phyloP scores from a whole-genome alignment of 192 early-diverging fungal genomes.

The Coemansia sp. region DNA sequence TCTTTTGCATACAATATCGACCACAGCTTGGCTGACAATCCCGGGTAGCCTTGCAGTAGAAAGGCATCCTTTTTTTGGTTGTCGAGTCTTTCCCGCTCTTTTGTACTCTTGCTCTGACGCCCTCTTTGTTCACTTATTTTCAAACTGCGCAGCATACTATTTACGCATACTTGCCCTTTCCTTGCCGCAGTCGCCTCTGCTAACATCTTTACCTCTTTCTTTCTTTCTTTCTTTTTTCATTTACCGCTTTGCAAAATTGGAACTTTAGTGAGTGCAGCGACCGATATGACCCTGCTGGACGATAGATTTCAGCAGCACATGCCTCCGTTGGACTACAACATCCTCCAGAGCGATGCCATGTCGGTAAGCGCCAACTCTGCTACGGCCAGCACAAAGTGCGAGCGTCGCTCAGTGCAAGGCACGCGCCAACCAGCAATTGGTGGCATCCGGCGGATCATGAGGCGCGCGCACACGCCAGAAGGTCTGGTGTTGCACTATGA shows the following conservation, averaged over 20 bases:
- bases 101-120: neutral
- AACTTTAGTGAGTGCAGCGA: neutral
- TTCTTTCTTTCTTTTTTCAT: neutral
- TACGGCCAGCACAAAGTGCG: neutral
- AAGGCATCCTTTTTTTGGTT: neutral
- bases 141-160: neutral
- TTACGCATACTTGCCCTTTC: neutral
- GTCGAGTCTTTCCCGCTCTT: neutral
- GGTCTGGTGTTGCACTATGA: conserved; percentile 46
- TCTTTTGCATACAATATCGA: neutral
- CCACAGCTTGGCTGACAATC: neutral
- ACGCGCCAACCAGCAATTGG: conserved; percentile 16
- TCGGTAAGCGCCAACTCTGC: neutral
- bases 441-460: conserved; percentile 41
- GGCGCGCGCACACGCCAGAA: conserved; percentile 43
- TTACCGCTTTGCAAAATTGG: neutral
- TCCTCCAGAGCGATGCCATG: conserved; percentile 11
- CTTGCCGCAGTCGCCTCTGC: neutral
- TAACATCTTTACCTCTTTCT: neutral
- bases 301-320: conserved; percentile 12
- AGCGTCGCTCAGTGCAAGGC: neutral
- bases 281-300: neutral
- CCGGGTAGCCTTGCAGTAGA: neutral
- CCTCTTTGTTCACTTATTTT: neutral
- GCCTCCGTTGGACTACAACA: conserved; percentile 14